Percentiles rank a stretch among this genome's conserved stretches.
These are phyloP conservation scores for Chaetomium sp. DNA, from an alignment of 2,329 filamentous ascomycete genomes.

Conservation along the genomic window DNA sequence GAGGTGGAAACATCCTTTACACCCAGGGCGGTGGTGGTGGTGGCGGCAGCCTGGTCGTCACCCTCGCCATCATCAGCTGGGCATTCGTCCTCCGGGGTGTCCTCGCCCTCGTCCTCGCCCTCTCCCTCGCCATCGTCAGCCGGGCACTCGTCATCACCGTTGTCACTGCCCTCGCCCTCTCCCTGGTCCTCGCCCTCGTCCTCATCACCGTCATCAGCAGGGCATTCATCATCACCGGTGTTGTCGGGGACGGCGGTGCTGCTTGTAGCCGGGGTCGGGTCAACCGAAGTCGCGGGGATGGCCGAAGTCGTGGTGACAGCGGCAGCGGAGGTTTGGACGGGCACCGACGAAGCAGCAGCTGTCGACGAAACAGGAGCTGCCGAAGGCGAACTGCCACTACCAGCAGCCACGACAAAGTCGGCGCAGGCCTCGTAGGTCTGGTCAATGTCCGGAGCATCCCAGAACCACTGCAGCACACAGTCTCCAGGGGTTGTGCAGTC, in stretches of 20 bases:
- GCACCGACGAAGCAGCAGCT: too few relatives aligned
- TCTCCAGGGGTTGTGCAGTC: slow-evolving; percentile 7
- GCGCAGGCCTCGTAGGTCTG: slow-evolving; percentile 17
- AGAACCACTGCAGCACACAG: slow-evolving; percentile 16
- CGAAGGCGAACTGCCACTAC: not conserved
- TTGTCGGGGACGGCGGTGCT: not conserved
- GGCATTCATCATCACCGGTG: not conserved
- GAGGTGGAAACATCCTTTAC: not conserved
- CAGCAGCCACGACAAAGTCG: slow-evolving; percentile 2
- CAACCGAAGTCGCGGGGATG: not conserved
- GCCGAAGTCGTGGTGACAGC: not conserved
- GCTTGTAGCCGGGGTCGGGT: not conserved
- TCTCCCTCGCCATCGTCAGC: slow-evolving; percentile 1
- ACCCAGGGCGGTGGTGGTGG: not conserved
- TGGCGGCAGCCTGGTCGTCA: not conserved
- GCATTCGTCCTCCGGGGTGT: slow-evolving; percentile 1
- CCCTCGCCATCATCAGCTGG: not conserved
- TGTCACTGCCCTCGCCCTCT: slow-evolving; percentile 1
- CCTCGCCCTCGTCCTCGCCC: slow-evolving; percentile 2
- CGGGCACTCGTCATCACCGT: slow-evolving; percentile 7
- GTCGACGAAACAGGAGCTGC: not conserved
- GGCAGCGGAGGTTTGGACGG: not conserved
- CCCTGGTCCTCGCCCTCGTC: not conserved
- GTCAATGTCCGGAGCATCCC: slow-evolving; percentile 13
- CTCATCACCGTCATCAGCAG: not conserved